phyloP scores from a whole-genome alignment of 2,329 filamentous ascomycete species.

The Fusarium subglutinans region DNA sequence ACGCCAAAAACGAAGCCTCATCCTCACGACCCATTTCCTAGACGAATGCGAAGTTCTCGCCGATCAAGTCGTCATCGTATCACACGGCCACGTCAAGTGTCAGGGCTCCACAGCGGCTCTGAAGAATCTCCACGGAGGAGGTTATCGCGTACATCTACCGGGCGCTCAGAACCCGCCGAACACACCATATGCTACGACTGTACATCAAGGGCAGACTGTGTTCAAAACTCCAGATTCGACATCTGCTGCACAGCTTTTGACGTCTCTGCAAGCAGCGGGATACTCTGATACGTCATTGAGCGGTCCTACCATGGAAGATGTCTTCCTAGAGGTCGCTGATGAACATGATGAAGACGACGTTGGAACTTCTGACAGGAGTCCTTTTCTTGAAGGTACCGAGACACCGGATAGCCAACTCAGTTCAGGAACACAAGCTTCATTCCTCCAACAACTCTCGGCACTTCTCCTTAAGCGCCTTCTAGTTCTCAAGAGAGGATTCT shows the following conservation, averaged over 20 bases:
- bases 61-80: slow-evolving; percentile 60
- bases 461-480: not conserved
- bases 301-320: slow-evolving; percentile 17
- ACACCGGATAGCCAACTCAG: not conserved
- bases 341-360: not conserved
- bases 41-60: slow-evolving; percentile 86
- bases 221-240: slow-evolving; percentile 3
- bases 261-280: not conserved
- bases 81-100: slow-evolving; percentile 4
- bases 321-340: slow-evolving; percentile 15
- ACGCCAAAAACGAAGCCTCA: slow-evolving; percentile 77
- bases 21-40: slow-evolving; percentile 86
- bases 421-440: not conserved
- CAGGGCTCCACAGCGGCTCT: slow-evolving; percentile 5
- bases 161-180: not conserved
- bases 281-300: not conserved
- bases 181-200: not conserved
- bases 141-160: not conserved
- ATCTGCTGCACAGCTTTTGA: not conserved
- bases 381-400: not conserved
- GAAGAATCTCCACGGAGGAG: slow-evolving; percentile 5
- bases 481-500: not conserved
- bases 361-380: not conserved
- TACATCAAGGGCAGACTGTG: not conserved
- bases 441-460: not conserved